Evolutionary conservation across 768 basidiomycete genomes (phyloP), one percentile per base, ranked within the genome.

Genomic region (Trametes cubensis): DNA sequence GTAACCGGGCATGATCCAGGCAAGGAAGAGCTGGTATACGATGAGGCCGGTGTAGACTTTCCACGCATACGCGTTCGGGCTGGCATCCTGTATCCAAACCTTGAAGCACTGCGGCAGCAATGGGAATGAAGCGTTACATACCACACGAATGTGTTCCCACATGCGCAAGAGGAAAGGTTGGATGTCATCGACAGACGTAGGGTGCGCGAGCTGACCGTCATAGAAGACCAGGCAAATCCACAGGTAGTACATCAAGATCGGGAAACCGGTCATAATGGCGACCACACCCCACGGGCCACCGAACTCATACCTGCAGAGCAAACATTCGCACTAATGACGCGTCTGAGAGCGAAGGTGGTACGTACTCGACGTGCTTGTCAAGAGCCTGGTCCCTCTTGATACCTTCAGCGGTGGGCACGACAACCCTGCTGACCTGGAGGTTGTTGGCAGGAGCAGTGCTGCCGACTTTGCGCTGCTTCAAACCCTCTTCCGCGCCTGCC

Each of bases 211-310:
- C 66, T 83, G 82, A 44, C 97, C 97, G 66, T 97, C 90, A 72
- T 98, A 95, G 75, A 95, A 96, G 86, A 90, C 93, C 39, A 98
- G 83, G 71, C 97, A 99, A 61, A 93, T 93, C 94, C 94, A 98
- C 64, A 98, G 84, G 78, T 98, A 99, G 75, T 97, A 99, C 95
- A 99, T 98, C 63, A 98, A 82, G 25, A 89, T 74, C 0, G 97
- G 97, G 72, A 99, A 99, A 49, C 90, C 88, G 20, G 87, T 80
- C 90, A 99, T 98, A 78, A 99, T 98, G 14, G 89, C 90, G 13
- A 86, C 74, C 26, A 95, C 94, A 47, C 96, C 97, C 76, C 82
- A 82, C 44, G 96, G 95, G 3, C 96, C 96, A 65, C 97, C 96
- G 70, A 99, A 99, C 75, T 99, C 95, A 78, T 92, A 96, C 40